Base-by-base conservation (phyloP, 352 stramenopile species). In the Pythium brachiatum region DNA sequence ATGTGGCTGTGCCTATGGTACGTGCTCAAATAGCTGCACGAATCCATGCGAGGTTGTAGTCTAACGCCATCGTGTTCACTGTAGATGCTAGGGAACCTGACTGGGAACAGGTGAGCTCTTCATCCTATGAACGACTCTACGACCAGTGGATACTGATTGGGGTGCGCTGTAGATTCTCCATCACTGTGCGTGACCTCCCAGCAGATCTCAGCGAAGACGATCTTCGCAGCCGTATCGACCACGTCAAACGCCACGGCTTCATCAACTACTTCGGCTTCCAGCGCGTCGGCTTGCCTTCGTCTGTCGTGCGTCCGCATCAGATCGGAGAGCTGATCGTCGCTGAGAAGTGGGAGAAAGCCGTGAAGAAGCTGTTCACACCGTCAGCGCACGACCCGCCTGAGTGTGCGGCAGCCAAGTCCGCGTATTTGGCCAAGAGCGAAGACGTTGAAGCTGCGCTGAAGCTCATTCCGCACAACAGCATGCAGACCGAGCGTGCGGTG, bases 231-330 rank as follows among this genome's bases (percentile, higher is more conserved):
- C 27, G 60, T 65, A 53, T 91, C 4, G 58, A 70, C 8, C 63
- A 60, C 3, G 60, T 89, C 9, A 52, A 70, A 31, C n/a, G 31
- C 18, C 60, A 61, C 6, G 83, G 83, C 2, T 92, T 91, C 43
- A 57, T 78, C n/a, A 92, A 94, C 57, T 94, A 89, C 70, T 94
- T 92, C 70, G 83, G 85, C 11, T 89, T 90, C 60, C 83, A 94
- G 62, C 85, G 83, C 4, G 81, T 94, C 43, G 83, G 85, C 0
- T 53, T 78, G 0, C 80, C 81, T 0, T 65, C 68, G 0, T 80
- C 68, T 12, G n/a, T 47, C 0, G 64, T 92, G 11, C 76, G 83
- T 12, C 68, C 75, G 7, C 75, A 92, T 57, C 83, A 94, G 48
- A 88, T 92, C 43, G 85, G 85, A 15, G 72, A 89, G 53, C 75